Percentiles rank a stretch among this genome's conserved stretches.
phyloP scores from a whole-genome alignment of 306 rosid species.

The Quercus cerris region DNA sequence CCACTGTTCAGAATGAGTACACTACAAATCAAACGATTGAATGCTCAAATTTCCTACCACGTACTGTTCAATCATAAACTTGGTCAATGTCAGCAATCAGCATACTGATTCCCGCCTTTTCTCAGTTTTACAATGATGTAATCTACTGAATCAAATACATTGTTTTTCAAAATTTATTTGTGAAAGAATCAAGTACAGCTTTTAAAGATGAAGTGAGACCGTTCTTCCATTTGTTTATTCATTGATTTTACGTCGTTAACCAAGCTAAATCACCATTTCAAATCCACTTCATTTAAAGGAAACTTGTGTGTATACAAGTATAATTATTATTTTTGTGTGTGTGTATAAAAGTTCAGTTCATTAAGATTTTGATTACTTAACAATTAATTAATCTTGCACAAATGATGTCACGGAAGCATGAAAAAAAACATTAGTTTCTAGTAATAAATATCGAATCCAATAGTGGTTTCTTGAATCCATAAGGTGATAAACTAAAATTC shows the following conservation, averaged over 20 bases:
- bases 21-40: neutral
- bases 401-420: too few relatives aligned
- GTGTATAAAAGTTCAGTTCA: too few relatives aligned
- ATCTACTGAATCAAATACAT: neutral
- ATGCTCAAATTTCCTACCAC: neutral
- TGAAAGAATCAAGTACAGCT: neutral
- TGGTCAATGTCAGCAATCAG: neutral
- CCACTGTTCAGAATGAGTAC: neutral
- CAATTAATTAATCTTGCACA: too few relatives aligned
- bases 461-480: rapidly evolving
- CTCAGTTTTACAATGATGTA: neutral
- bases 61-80: neutral
- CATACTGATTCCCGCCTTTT: neutral
- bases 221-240: neutral
- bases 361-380: too few relatives aligned
- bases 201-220: neutral
- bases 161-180: too few relatives aligned
- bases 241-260: neutral
- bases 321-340: too few relatives aligned
- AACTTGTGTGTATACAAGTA: too few relatives aligned
- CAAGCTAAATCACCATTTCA: too few relatives aligned
- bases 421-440: too few relatives aligned
- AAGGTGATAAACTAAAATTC: too few relatives aligned
- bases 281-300: too few relatives aligned
- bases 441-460: rapidly evolving